These are phyloP conservation scores for Tuber borchii DNA, from an alignment of 495 filamentous ascomycete genomes.

Conservation along the genomic window DNA sequence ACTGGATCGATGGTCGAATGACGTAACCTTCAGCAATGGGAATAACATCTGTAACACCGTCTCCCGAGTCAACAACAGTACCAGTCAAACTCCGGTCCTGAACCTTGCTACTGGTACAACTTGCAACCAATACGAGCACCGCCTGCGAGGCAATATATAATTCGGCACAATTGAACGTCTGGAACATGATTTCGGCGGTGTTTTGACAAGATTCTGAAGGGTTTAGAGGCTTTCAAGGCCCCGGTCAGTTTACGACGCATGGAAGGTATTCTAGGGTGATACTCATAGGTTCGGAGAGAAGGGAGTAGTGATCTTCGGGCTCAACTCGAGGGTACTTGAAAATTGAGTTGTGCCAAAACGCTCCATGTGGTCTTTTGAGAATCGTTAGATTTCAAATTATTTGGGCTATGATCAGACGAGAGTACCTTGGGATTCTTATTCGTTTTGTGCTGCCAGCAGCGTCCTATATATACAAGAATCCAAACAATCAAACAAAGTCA, in stretches of 20 bases:
- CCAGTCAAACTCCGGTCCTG: constrained; percentile 91
- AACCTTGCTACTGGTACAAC: constrained; percentile 96
- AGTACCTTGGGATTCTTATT: too few relatives aligned
- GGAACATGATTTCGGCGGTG: constrained; percentile 99
- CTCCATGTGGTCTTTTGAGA: too few relatives aligned
- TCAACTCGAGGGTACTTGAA: constrained; percentile 58
- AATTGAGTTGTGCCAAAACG: too few relatives aligned
- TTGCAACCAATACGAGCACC: constrained; percentile 92
- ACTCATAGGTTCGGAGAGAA: constrained; percentile 89
- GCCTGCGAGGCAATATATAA: constrained; percentile 98
- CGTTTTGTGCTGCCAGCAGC: too few relatives aligned
- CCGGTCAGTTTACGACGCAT: background rate
- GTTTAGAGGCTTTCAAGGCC: constrained; percentile 67
- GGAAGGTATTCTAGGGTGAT: background rate
- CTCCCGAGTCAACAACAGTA: constrained; percentile 90
- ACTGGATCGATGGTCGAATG: constrained; percentile 96
- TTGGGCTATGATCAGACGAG: too few relatives aligned
- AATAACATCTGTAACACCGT: constrained; percentile 97
- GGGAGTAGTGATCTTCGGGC: constrained; percentile 95
- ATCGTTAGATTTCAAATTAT: too few relatives aligned
- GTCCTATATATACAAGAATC: too few relatives aligned
- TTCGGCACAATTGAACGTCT: constrained; percentile 99
- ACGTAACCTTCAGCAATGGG: constrained; percentile 98
- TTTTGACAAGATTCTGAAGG: constrained; percentile 98
- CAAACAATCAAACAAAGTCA: too few relatives aligned